phyloP scores from a whole-genome alignment of 768 basidiomycete species.

The Pulveroboletus sp. region DNA sequence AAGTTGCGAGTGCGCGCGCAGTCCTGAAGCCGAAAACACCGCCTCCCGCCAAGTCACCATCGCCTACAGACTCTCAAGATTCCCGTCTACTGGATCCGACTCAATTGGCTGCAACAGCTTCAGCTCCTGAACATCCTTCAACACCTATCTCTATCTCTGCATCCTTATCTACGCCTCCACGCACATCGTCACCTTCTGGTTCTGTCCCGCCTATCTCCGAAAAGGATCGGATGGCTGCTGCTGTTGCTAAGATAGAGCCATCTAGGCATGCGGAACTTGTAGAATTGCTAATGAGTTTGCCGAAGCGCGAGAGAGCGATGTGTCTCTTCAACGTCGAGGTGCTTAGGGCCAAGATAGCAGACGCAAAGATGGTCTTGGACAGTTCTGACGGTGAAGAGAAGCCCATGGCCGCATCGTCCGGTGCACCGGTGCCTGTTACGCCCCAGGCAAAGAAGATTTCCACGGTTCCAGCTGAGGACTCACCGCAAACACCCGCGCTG shows the following conservation, averaged over 20 bases:
- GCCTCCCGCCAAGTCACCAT: constrained; percentile 48
- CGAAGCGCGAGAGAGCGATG: constrained; percentile 85
- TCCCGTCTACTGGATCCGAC: constrained; percentile 64
- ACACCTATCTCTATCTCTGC: constrained; percentile 77
- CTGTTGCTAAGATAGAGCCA: constrained; percentile 61
- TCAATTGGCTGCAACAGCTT: constrained; percentile 67
- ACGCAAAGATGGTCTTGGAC: constrained; percentile 79
- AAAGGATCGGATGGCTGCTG: constrained; percentile 65
- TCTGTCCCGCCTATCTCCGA: constrained; percentile 63
- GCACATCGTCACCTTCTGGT: constrained; percentile 74
- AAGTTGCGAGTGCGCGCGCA: constrained; percentile 44
- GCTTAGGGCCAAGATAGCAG: constrained; percentile 68
- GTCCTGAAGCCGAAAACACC: constrained; percentile 33
- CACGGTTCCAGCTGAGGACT: constrained; percentile 36
- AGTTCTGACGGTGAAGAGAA: constrained; percentile 58
- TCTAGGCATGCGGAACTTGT: constrained; percentile 59
- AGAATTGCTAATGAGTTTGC: constrained; percentile 78
- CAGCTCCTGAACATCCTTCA: constrained; percentile 86
- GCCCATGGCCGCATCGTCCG: constrained; percentile 20
- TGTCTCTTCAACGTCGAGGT: constrained; percentile 86
- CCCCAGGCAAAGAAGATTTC: constrained; percentile 59
- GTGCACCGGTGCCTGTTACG: constrained; percentile 44
- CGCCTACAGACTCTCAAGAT: constrained; percentile 59
- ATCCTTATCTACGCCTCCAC: constrained; percentile 74
- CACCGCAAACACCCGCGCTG: constrained; percentile 72